These are phyloP conservation scores for Cladosporium austrohemisphaericum DNA, from an alignment of 2,329 filamentous ascomycete genomes.

Conservation along the genomic window DNA sequence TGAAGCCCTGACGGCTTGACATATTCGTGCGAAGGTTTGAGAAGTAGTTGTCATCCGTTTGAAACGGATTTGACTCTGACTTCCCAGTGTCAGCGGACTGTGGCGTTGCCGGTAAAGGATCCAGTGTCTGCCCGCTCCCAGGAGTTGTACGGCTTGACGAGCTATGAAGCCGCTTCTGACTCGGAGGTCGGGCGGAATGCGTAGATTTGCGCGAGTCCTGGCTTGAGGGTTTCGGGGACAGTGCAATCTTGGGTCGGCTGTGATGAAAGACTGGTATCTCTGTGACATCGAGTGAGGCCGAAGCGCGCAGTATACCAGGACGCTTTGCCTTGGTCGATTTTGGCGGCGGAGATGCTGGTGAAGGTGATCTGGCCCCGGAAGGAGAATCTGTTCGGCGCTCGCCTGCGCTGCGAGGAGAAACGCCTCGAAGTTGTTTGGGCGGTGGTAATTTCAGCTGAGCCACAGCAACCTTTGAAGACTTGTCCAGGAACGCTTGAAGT, in stretches of 20 bases:
- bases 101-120: background rate
- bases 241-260: background rate
- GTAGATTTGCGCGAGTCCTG: background rate
- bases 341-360: background rate
- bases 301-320: conserved; percentile 14
- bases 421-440: conserved; percentile 1
- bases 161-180: background rate
- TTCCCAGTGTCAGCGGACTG: background rate
- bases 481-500: conserved; percentile 8
- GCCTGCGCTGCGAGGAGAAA: background rate
- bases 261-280: background rate
- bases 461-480: background rate
- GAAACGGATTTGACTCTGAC: conserved; percentile 9
- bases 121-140: background rate
- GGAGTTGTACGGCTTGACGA: conserved; percentile 5
- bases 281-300: conserved; percentile 7
- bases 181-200: background rate
- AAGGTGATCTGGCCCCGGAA: background rate
- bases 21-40: conserved; percentile 8
- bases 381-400: background rate
- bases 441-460: conserved; percentile 12
- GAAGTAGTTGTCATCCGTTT: conserved; percentile 14
- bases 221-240: background rate
- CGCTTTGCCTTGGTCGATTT: background rate
- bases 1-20: conserved; percentile 6